Conservation (phyloP, 2,329 filamentous ascomycete genomes). For the Aureobasidium lini region DNA sequence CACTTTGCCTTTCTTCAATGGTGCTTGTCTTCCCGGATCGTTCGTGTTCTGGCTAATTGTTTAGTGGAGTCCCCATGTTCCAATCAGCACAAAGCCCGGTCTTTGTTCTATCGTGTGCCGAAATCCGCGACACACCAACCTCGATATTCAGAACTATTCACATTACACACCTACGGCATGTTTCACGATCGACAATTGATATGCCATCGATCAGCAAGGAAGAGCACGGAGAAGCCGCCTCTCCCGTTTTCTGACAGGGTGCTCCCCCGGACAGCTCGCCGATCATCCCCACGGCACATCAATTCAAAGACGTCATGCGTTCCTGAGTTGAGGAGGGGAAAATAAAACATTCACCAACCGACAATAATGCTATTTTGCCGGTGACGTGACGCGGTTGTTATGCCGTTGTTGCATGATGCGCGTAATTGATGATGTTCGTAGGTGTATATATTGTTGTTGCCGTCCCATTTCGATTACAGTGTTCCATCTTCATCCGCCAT, state of each 20-base stretch:
- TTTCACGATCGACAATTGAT: neutral
- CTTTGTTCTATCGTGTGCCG: neutral
- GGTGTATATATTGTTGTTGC: neutral
- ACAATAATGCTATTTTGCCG: neutral
- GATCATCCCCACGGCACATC: neutral
- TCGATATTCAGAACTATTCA: neutral
- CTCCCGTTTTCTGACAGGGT: constrained; percentile 4
- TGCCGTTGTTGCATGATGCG: neutral
- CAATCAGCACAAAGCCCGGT: no score
- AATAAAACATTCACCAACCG: neutral
- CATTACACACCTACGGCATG: neutral
- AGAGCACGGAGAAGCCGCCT: constrained; percentile 1
- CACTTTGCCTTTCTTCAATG: neutral
- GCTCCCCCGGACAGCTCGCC: neutral
- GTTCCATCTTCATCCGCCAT: neutral
- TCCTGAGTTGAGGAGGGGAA: neutral
- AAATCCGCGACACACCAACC: neutral
- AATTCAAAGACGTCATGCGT: neutral
- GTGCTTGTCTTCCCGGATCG: no score
- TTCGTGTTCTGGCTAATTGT: no score
- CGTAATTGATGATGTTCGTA: neutral
- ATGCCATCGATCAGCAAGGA: neutral
- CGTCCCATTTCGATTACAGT: neutral
- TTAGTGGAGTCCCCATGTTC: no score
- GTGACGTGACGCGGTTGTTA: neutral